A percentile compares a stretch with the other conserved stretches of the same genome.
Conservation (phyloP, 2,329 filamentous ascomycete species). For the Diplodia mutila region DNA sequence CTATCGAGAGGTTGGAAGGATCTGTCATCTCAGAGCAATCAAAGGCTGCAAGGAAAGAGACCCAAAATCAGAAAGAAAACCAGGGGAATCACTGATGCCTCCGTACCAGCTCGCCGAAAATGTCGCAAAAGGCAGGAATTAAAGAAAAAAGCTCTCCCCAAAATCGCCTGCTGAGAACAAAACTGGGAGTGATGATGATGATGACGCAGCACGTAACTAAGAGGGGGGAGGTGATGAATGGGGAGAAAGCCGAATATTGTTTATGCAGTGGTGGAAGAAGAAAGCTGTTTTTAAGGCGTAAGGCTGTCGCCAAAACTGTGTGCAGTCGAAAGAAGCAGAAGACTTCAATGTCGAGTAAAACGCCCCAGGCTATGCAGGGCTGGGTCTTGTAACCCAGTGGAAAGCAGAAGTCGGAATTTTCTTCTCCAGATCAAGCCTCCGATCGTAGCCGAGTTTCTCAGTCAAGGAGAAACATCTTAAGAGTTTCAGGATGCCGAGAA, state of each 20-base stretch:
- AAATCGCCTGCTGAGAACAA: background rate
- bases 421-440: background rate
- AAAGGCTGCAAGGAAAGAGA: background rate
- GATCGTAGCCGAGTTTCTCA: background rate
- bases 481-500: slow-evolving; percentile 13
- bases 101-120: background rate
- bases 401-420: background rate
- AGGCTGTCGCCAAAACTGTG: slow-evolving; percentile 5
- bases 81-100: slow-evolving; percentile 8
- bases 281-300: slow-evolving; percentile 8
- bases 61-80: background rate
- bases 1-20: background rate
- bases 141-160: background rate
- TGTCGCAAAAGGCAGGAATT: background rate
- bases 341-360: background rate
- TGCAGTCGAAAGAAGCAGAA: slow-evolving; percentile 9
- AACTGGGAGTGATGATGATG: background rate
- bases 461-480: background rate
- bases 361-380: slow-evolving; percentile 13
- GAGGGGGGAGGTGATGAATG: background rate
- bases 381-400: slow-evolving; percentile 6
- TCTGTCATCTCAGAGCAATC: background rate
- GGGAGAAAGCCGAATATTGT: slow-evolving; percentile 1
- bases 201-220: background rate
- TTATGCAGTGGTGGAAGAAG: slow-evolving; percentile 8